Conservation (phyloP, 768 basidiomycete genomes). For the Mycena filopes region DNA sequence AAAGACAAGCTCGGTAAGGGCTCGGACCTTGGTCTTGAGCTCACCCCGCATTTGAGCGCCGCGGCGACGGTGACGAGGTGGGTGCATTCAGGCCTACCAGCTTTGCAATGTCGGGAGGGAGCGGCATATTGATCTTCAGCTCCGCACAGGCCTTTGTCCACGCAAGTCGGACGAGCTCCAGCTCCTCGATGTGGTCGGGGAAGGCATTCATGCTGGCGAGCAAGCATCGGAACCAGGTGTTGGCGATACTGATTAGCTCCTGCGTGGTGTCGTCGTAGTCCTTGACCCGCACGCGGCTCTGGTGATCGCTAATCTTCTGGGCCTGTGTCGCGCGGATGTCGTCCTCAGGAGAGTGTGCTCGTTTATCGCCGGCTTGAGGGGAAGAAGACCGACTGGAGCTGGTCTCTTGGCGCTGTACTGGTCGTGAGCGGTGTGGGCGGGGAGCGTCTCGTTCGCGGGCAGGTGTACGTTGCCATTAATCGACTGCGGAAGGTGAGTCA, state of each 20-base stretch:
- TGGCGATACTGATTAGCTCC: constrained; percentile 36
- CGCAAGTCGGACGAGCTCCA: constrained; percentile 18
- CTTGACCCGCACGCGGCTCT: constrained; percentile 20
- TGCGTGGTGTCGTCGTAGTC: constrained; percentile 33
- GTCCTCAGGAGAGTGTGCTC: constrained; percentile 13
- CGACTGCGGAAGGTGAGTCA: background rate
- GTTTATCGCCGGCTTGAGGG: constrained; percentile 11
- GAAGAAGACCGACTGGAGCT: background rate
- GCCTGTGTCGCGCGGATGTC: constrained; percentile 5
- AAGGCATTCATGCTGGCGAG: constrained; percentile 35
- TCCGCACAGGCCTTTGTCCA: constrained; percentile 31
- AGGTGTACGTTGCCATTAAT: constrained; percentile 17
- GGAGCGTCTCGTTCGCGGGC: too few relatives aligned
- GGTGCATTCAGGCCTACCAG: too few relatives aligned
- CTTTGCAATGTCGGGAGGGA: constrained; percentile 33
- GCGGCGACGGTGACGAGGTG: too few relatives aligned
- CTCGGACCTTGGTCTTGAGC: constrained; percentile 33
- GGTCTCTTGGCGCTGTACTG: too few relatives aligned
- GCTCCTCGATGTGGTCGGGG: constrained; percentile 32
- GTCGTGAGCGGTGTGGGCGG: too few relatives aligned
- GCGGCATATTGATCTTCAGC: constrained; percentile 7
- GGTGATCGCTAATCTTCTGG: constrained; percentile 1
- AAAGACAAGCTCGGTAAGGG: constrained; percentile 32
- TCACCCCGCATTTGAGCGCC: constrained; percentile 37
- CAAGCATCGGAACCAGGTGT: constrained; percentile 27